These are phyloP conservation scores for Neobulgaria alba DNA, from an alignment of 2,329 filamentous ascomycete species.

Conservation along the genomic window DNA sequence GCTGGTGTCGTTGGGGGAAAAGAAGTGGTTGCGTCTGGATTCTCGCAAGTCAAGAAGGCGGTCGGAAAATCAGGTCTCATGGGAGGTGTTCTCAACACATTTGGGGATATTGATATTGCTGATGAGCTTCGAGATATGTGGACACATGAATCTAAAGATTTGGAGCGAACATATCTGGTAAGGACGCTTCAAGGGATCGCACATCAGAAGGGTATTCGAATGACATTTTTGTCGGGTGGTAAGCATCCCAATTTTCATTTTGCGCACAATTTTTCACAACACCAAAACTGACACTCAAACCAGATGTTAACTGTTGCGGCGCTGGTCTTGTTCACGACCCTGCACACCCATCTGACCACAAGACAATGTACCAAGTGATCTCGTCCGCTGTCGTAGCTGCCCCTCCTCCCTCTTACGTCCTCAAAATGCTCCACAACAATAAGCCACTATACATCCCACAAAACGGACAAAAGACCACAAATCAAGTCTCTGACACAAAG, in stretches of 20 bases:
- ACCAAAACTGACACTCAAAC: not conserved
- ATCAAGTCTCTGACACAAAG: constrained; percentile 81
- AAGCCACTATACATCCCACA: constrained; percentile 83
- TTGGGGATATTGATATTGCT: constrained; percentile 88
- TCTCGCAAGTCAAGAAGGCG: constrained; percentile 91
- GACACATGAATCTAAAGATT: constrained; percentile 96
- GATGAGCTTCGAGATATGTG: constrained; percentile 95
- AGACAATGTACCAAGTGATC: constrained; percentile 99
- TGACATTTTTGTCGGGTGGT: constrained; percentile 93
- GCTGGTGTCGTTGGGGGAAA: constrained; percentile 94
- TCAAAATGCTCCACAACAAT: constrained; percentile 93
- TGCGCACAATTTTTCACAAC: too few relatives aligned
- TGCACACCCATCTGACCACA: constrained; percentile 82
- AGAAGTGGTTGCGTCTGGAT: constrained; percentile 83
- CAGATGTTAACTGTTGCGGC: constrained; percentile 80
- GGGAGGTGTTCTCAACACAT: constrained; percentile 91
- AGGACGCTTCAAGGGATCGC: constrained; percentile 91
- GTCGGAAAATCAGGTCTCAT: constrained; percentile 93
- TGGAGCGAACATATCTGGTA: constrained; percentile 93
- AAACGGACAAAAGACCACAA: constrained; percentile 73
- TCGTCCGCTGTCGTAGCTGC: constrained; percentile 86
- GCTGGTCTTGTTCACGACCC: constrained; percentile 94
- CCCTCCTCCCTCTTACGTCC: constrained; percentile 73
- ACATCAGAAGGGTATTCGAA: constrained; percentile 88
- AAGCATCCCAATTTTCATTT: too few relatives aligned